Evolutionary conservation across 164 flowering plant species (phyloP), one percentile per base, ranked within the genome.

Genomic region (Liriodendron chinense): DNA sequence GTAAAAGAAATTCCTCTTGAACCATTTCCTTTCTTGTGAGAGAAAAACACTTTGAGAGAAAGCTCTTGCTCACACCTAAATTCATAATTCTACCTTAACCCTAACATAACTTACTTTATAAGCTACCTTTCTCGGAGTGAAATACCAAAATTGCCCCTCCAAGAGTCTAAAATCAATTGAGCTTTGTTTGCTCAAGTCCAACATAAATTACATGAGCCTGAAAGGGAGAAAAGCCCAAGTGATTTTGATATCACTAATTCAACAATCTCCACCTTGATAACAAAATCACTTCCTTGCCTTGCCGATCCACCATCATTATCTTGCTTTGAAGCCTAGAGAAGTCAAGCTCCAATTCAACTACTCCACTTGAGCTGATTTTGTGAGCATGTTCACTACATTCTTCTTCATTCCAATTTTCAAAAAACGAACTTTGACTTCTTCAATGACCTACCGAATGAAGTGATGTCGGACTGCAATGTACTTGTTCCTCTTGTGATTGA

Each of bases 251-350:
- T 12, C 8, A 12, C 13, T 18, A 12, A 18, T 12, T 56, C 68
- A 65, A 23, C 68, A 65, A 65, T 65, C 68, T 65, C 47, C 28
- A 65, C 68, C 34, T 65, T 65, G 68, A 65, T 23, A 22, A 26
- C 7, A 65, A 65, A 65, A 22, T 21, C 68, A 21, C 26, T 14
- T 8, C 47, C 9, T 65, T 65, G 34, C 16, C 34, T 9, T 10
- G 24, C 26, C 68, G 23, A 23, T 8, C 23, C 22, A 9, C 34
- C 26, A 12, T 7, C 68, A 65, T 65, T 22, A 22, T 13, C 1
- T 65, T 34, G 43, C 43, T 34, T 34, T 34, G 26, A 65, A 22
- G 24, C 68, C 68, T 22, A 65, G 34, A 65, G 68, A 65, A 65
- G 68, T 25, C 68, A 65, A 65, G 68, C 68, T 65, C 10, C 68